Evolutionary conservation across 2,329 filamentous ascomycete genomes (phyloP).

Genomic region (Epichloe typhina): DNA sequence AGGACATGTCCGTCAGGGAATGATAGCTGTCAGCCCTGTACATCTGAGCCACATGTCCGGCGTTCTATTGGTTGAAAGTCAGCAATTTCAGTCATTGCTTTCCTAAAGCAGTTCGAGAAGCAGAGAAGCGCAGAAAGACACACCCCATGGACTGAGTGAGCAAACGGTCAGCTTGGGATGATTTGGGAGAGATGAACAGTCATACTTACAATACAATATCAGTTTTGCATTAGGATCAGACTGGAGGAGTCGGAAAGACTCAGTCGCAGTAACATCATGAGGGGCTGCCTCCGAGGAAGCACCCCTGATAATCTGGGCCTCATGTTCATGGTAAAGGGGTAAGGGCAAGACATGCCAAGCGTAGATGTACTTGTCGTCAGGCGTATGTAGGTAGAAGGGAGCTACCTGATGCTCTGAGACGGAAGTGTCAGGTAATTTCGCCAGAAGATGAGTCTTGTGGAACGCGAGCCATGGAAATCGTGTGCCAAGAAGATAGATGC

Average conservation of each 20-base stretch:
- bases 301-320: constrained; percentile 44
- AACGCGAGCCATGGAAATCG: background rate
- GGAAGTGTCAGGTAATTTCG: background rate
- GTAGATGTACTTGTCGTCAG: constrained; percentile 66
- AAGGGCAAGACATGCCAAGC: constrained; percentile 85
- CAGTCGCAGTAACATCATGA: constrained; percentile 38
- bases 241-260: constrained; percentile 47
- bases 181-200: background rate
- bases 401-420: constrained; percentile 68
- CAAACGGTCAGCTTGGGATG: background rate
- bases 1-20: constrained; percentile 56
- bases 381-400: constrained; percentile 62
- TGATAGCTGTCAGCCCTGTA: constrained; percentile 68
- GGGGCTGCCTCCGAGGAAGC: constrained; percentile 30
- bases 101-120: background rate
- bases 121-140: constrained; percentile 13
- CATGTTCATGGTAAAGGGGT: constrained; percentile 60
- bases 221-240: constrained; percentile 50
- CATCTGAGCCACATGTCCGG: constrained; percentile 70
- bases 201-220: constrained; percentile 46
- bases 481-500: background rate
- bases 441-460: background rate
- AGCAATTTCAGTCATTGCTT: constrained; percentile 17
- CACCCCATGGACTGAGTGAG: constrained; percentile 46
- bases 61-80: constrained; percentile 44